Base-by-base conservation (phyloP, 176 grass and related monocot genomes). In the Themeda triandra region DNA sequence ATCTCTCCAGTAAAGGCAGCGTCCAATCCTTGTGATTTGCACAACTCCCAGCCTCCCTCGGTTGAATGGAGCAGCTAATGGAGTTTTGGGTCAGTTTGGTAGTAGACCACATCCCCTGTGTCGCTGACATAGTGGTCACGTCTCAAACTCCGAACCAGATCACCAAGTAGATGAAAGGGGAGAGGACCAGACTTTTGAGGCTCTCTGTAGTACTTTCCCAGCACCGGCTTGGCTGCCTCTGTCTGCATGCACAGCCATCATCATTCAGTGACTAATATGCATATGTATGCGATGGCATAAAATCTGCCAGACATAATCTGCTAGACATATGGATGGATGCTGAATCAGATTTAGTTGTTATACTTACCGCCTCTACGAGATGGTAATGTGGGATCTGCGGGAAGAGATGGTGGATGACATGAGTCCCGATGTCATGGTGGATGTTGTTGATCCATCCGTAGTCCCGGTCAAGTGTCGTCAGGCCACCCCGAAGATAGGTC, bases 381-480 rank as follows among this genome's bases (percentile, higher is more conserved):
- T 92, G 69, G 81, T 97, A 97, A 86, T 94, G 95, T 23, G 95
- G 95, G 54, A 97, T 97, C 86, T 97, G 95, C 0, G 92, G 95
- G 80, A 94, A 97, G 76, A 97, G 90, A 71, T 97, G 95, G 78
- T 97, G 95, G 51, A 97, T 92, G 80, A 94, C 95, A 86, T 97
- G 95, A 72, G 95, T 97, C 44, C 95, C 95, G 39, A 97, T 97
- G 79, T 97, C 95, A 84, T 97, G 95, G 79, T 97, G 95, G 37
- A 97, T 86, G 45, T 97, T 93, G 78, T 97, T 97, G 66, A 97
- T 94, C 92, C 69, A 86, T 49, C 95, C 95, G 39, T 97, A 97
- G 49, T 97, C 92, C 46, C 92, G 90, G 84, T 97, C 95, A n/a
- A 97, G 86, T 15, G 95, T 97, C 31, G 92, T 97, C 83, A 97